Evolutionary conservation across 148 eudicot genomes (phyloP), one percentile per base, ranked within the genome.

Genomic region (Chenopodium quinoa): DNA sequence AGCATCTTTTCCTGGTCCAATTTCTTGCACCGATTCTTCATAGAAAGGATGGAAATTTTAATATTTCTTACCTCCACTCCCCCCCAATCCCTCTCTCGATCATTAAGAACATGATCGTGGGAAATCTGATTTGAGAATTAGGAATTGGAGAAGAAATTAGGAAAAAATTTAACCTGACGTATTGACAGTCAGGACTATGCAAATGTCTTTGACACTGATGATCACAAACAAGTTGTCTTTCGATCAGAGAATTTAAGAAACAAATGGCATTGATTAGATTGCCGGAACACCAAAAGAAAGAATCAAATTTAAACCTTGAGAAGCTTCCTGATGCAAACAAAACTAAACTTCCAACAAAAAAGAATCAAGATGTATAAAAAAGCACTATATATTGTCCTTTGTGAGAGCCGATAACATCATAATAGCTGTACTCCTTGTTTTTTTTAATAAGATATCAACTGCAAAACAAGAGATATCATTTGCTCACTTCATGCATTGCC

Each of bases 1-100:
- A 82, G 79, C 79, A 82, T 87, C 85, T 77, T 79, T 78, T 76
- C 75, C 63, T 82, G 68, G 23, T 65, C 76, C 75, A 76, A 23
- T 79, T 79, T 77, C 73, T 34, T 79, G 83, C 73, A 79, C 73
- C 47, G 70, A 80, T 86, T 79, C 85, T 80, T 68, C 37, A 29
- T 46, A 37, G 50, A 46, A 71, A 67, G 48, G 20, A 5, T 73
- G 17, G 6, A 46, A 23, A 47, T 13, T 80, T 2, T 34, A 62
- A 58, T 52, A 78, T 29, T 31, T 73, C 48, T 63, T 60, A 37
- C 17, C 79, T 37, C 60, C 19, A 81, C 73, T 32, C n/a, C 29
- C 69, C 29, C 69, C 65, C 27, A 9, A 34, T 14, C 44, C 52
- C 63, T 47, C 19, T n/a, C 16, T 23, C n/a, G 54, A 27, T 9